These are phyloP conservation scores for Sambucus nigra DNA, from an alignment of 129 eudicot species.

Conservation along the genomic window DNA sequence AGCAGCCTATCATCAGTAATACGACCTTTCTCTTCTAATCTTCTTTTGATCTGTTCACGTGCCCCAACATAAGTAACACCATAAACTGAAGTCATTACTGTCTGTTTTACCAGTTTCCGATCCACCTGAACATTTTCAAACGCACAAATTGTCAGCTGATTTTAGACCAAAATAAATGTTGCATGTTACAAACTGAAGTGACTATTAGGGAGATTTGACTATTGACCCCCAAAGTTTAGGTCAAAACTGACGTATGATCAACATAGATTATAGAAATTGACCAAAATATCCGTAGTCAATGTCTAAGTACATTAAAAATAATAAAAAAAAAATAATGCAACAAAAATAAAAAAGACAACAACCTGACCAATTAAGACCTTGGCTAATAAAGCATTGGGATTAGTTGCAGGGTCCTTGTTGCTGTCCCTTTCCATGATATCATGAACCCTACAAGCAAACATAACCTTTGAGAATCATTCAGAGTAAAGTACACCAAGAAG, in stretches of 20 bases:
- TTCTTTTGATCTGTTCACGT: slow-evolving; percentile 85
- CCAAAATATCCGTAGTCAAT: too few relatives aligned
- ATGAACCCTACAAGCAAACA: slow-evolving; percentile 49
- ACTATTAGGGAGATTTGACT: too few relatives aligned
- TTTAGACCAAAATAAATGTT: not conserved
- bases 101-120: slow-evolving; percentile 85
- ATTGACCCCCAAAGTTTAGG: too few relatives aligned
- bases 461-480: not conserved
- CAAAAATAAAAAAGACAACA: slow-evolving; percentile 3
- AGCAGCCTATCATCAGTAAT: slow-evolving; percentile 71
- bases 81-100: slow-evolving; percentile 98
- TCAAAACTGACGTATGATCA: too few relatives aligned
- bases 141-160: slow-evolving; percentile 1
- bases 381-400: slow-evolving; percentile 72
- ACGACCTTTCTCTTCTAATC: slow-evolving; percentile 75
- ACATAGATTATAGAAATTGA: too few relatives aligned
- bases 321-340: not conserved
- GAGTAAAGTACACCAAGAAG: not conserved
- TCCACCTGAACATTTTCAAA: slow-evolving; percentile 53
- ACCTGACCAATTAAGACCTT: slow-evolving; percentile 78
- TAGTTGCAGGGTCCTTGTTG: slow-evolving; percentile 54
- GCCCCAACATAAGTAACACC: slow-evolving; percentile 95
- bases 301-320: not conserved
- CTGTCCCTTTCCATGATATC: slow-evolving; percentile 76
- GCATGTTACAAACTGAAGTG: not conserved